Evolutionary conservation across 2,329 filamentous ascomycete genomes (phyloP).

Genomic region (Sporothrix luriei): DNA sequence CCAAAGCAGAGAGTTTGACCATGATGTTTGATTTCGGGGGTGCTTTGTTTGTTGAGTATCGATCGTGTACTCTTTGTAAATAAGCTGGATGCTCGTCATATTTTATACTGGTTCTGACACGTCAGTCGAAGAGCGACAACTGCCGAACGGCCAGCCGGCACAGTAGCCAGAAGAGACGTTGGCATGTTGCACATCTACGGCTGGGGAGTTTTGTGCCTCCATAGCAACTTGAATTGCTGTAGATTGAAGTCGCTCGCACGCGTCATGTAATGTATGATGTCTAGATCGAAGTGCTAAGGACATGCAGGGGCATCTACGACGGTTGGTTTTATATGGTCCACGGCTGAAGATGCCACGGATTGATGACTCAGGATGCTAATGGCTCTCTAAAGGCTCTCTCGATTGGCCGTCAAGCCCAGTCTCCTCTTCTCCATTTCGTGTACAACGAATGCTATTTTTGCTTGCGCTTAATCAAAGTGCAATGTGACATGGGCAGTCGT

Average conservation of each 20-base stretch:
- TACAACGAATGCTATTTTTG: neutral
- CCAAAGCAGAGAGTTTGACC: neutral
- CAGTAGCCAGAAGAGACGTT: neutral
- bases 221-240: neutral
- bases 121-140: neutral
- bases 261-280: neutral
- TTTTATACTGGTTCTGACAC: neutral
- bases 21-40: neutral
- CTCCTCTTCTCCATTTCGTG: neutral
- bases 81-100: neutral
- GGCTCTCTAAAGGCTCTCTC: neutral
- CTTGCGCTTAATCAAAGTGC: neutral
- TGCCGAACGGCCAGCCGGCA: neutral
- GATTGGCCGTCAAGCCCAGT: neutral
- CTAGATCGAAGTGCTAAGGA: neutral
- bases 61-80: too few relatives aligned
- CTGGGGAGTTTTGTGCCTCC: neutral
- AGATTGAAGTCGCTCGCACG: neutral
- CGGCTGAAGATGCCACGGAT: neutral
- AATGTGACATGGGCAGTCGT: neutral
- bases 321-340: neutral
- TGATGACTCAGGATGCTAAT: neutral
- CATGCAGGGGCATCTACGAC: neutral
- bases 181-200: neutral
- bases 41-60: neutral